These are phyloP conservation scores for Grigorovia jiainica DNA, from an alignment of 805 yeast species.

Conservation along the genomic window DNA sequence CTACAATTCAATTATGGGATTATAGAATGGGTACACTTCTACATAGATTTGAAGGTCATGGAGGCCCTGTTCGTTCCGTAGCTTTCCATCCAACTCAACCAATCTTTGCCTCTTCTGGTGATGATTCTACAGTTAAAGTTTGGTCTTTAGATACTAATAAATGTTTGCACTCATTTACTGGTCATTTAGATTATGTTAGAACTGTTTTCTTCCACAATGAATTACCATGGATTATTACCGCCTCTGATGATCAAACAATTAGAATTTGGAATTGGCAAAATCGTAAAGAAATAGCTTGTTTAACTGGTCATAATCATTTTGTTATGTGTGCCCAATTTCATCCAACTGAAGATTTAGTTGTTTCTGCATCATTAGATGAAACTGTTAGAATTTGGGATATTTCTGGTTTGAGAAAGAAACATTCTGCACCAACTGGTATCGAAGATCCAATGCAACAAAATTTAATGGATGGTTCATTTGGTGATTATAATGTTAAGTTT, in stretches of 20 bases:
- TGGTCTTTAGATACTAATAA: constrained; percentile 92
- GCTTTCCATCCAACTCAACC: constrained; percentile 98
- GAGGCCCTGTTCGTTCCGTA: constrained; percentile 93
- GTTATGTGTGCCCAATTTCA: constrained; percentile 98
- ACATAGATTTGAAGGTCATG: constrained; percentile 95
- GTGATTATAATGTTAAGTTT: constrained; percentile 91
- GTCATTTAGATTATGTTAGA: constrained; percentile 92
- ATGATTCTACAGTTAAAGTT: constrained; percentile 87
- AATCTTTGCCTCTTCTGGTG: constrained; percentile 93
- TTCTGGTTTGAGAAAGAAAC: constrained; percentile 86
- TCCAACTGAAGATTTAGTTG: constrained; percentile 88
- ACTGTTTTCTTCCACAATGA: constrained; percentile 92
- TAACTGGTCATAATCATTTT: constrained; percentile 97
- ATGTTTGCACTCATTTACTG: constrained; percentile 82
- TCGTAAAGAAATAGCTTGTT: constrained; percentile 90
- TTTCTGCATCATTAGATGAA: constrained; percentile 92
- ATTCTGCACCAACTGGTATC: constrained; percentile 64
- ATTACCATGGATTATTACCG: constrained; percentile 93
- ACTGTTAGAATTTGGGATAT: constrained; percentile 99
- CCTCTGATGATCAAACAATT: constrained; percentile 96
- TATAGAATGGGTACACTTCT: constrained; percentile 97
- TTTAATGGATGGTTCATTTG: constrained; percentile 88
- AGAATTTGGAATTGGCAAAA: constrained; percentile 99
- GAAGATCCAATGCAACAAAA: constrained; percentile 46
- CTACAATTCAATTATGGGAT: constrained; percentile 99